phyloP scores from a whole-genome alignment of 306 rosid genomes.

The Sophora flavescens region DNA sequence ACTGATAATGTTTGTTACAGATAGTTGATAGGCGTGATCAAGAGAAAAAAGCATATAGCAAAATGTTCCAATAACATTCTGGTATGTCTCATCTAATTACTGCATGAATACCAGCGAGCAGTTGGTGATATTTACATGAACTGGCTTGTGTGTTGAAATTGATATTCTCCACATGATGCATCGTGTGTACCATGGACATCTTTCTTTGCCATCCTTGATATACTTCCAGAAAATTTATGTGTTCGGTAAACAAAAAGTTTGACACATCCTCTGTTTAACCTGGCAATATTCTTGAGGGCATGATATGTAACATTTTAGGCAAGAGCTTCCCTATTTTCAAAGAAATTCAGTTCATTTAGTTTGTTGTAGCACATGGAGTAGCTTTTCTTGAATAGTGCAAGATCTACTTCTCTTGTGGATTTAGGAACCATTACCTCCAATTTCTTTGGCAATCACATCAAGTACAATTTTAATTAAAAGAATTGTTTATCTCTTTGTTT shows the following conservation, averaged over 20 bases:
- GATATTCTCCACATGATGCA: not conserved
- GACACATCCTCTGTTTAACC: conserved; percentile 17
- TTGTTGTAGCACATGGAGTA: conserved; percentile 22
- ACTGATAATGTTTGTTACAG: no score
- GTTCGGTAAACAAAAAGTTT: conserved; percentile 6
- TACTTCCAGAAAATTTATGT: conserved; percentile 1
- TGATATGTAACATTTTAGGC: conserved; percentile 8
- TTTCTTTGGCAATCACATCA: conserved; percentile 14
- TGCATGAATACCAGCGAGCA: no score
- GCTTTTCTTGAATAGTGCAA: conserved; percentile 28
- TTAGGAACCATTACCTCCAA: conserved; percentile 15
- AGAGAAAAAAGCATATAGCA: no score
- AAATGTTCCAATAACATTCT: no score
- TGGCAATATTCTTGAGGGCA: not conserved
- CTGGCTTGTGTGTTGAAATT: conserved; percentile 26
- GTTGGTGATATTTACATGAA: conserved; percentile 56
- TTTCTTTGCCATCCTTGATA: conserved; percentile 38
- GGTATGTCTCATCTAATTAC: no score
- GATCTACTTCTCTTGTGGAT: conserved; percentile 13
- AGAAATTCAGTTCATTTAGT: conserved; percentile 26
- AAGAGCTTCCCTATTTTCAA: conserved; percentile 1
- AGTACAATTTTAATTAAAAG: not conserved
- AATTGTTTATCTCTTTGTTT: not conserved
- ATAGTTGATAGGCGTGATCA: no score
- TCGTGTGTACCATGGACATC: not conserved